phyloP scores from a whole-genome alignment of 1,284 basidiomycete species.

The Thecaphora frezii region DNA sequence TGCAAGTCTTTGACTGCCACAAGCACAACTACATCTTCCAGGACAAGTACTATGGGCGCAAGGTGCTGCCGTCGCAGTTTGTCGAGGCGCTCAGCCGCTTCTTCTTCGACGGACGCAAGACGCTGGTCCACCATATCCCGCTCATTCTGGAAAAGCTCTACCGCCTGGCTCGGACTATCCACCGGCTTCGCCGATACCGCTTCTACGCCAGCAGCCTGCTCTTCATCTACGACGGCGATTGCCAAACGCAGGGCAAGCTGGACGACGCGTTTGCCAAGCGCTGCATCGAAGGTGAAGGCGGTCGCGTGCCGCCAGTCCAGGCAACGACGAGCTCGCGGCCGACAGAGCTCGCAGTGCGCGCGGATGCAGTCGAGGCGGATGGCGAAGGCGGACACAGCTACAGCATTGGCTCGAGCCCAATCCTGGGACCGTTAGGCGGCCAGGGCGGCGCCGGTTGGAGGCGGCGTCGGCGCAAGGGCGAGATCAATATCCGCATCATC shows the following conservation, averaged over 20 bases:
- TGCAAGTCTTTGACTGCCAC: conserved; percentile 74
- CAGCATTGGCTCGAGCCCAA: conserved; percentile 32
- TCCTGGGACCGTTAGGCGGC: conserved; percentile 19
- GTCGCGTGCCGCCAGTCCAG: conserved; percentile 17
- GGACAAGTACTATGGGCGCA: conserved; percentile 95
- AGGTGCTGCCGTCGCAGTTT: conserved; percentile 83
- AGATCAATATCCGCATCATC: conserved; percentile 92
- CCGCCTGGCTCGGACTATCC: conserved; percentile 85
- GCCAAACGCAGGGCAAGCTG: conserved; percentile 72
- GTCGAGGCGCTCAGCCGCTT: conserved; percentile 78
- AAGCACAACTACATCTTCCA: conserved; percentile 79
- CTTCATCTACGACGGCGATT: conserved; percentile 95
- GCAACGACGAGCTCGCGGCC: conserved; percentile 8
- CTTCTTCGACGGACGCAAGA: conserved; percentile 77
- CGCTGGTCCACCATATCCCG: conserved; percentile 90
- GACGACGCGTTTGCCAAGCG: conserved; percentile 45
- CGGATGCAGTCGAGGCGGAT: conserved; percentile 6
- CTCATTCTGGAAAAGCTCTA: conserved; percentile 87
- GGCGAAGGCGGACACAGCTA: conserved; percentile 29
- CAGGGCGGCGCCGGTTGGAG: neutral
- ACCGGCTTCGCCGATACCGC: conserved; percentile 83
- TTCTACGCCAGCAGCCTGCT: conserved; percentile 97
- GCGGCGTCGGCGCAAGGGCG: conserved; percentile 66
- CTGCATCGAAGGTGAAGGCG: conserved; percentile 25
- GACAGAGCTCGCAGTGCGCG: neutral